phyloP scores from a whole-genome alignment of 2,329 filamentous ascomycete species.

The Penicillium glabrum region DNA sequence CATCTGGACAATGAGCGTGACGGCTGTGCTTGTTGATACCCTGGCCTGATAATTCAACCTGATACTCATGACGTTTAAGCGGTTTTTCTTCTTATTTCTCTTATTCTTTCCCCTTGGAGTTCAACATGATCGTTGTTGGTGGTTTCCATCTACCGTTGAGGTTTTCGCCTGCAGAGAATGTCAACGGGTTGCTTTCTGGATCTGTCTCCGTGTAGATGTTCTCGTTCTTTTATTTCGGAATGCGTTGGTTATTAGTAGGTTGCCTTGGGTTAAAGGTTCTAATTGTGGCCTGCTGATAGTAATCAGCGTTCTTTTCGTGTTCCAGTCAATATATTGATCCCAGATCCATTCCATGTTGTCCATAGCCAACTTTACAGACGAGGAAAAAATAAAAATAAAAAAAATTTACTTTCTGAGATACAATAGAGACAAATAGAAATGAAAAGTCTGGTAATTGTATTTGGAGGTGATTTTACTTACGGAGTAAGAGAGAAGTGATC shows the following conservation, averaged over 20 bases:
- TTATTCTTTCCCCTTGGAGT: conserved; percentile 15
- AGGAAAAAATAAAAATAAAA: background rate
- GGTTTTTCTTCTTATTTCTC: conserved; percentile 18
- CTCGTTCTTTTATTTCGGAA: background rate
- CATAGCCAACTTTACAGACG: background rate
- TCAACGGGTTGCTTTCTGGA: conserved; percentile 7
- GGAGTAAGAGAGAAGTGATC: background rate
- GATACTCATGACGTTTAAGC: conserved; percentile 28
- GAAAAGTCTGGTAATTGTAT: background rate
- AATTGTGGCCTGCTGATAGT: background rate
- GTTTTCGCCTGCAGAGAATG: conserved; percentile 16
- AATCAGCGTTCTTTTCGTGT: background rate
- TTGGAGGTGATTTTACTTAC: background rate
- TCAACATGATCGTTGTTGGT: conserved; percentile 10
- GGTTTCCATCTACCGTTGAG: conserved; percentile 8
- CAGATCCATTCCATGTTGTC: background rate
- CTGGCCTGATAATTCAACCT: conserved; percentile 18
- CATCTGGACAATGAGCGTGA: conserved; percentile 92
- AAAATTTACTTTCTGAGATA: background rate
- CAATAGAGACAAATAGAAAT: background rate
- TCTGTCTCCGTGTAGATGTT: conserved; percentile 12
- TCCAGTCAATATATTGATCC: background rate
- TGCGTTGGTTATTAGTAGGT: background rate
- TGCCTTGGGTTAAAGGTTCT: background rate
- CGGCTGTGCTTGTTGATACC: conserved; percentile 80